A percentile compares a stretch with the other conserved stretches of the same genome.
These are phyloP conservation scores for Thalassiosira mediterranea DNA, from an alignment of 352 stramenopile species.

Conservation along the genomic window DNA sequence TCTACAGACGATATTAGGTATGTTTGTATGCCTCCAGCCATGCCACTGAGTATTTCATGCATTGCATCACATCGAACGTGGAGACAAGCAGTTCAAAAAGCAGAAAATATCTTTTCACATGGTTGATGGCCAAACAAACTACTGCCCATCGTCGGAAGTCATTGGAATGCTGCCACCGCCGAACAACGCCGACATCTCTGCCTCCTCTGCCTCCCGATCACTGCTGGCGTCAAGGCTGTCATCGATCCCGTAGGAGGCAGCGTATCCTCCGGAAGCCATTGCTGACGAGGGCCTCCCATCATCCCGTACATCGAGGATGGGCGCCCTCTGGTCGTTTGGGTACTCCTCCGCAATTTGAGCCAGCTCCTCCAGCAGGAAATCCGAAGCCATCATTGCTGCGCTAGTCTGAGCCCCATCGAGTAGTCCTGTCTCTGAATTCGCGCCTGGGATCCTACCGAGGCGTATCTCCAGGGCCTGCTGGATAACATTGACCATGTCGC, in stretches of 20 bases:
- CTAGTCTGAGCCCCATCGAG: constrained; percentile 73
- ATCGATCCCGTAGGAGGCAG: constrained; percentile 3
- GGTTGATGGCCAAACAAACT: neutral
- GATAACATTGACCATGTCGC: constrained; percentile 80
- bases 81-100: too few species aligned
- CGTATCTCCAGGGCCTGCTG: constrained; percentile 72
- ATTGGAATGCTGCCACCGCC: constrained; percentile 12
- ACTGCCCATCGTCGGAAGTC: constrained; percentile 13
- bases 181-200: constrained; percentile 15
- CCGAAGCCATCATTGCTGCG: constrained; percentile 77
- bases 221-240: constrained; percentile 1
- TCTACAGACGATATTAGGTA: too few species aligned
- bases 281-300: neutral
- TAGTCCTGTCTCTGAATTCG: too few species aligned
- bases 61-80: too few species aligned
- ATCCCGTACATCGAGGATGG: constrained; percentile 9
- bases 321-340: constrained; percentile 15
- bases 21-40: too few species aligned
- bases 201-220: constrained; percentile 2
- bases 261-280: constrained; percentile 2
- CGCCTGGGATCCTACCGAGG: constrained; percentile 47
- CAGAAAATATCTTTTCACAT: neutral
- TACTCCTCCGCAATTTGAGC: constrained; percentile 42
- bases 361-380: constrained; percentile 76
- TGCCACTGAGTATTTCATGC: too few species aligned